Evolutionary conservation across 352 stramenopile genomes (phyloP), one percentile per base, ranked within the genome.

Genomic region (Aphanomyces invadans): DNA sequence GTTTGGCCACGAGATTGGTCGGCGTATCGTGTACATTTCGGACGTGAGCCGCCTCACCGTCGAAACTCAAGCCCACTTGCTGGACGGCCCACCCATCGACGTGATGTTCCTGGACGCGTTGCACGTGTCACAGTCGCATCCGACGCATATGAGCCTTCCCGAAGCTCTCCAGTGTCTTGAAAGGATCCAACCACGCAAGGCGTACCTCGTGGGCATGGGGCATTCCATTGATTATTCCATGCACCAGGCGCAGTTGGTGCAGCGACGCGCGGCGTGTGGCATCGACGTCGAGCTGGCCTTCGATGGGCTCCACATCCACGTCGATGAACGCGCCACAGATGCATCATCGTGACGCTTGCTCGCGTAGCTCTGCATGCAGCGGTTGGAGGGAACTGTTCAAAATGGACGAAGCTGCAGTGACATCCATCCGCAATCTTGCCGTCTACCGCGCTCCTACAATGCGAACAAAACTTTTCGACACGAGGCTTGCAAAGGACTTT

Each of bases 11-110:
- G 84, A 94, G 39, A 70, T 82, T 56, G 82, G 81, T 17, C 71
- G 74, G 10, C 75, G 87, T 2, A 79, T 96, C 46, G 79, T 93
- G 31, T 96, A 96, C 77, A 90, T 96, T 56, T 95, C 86, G 4
- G 87, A 96, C 73, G 80, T 92, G 71, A 94, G 84, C 36, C 78
- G 87, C 31, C 71, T 96, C 23, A 79, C 82, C 15, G 70, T 79
- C 4, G 79, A 91, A 21, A 77, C 83, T 10, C 72, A 73, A 31
- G 65, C 38, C 46, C 80, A 82, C 67, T 70, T 96, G 12, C 25
- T 46, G 7, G 33, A 71, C 15, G 65, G 26, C 29, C 81, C 89
- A 63, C 15, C 53, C 9, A 90, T 96, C 62, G 87, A 95, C 63
- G 71, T 91, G 38, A 70, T 96, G 31, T 70, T 96, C 53, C 88